Base-by-base conservation (phyloP, 2,329 filamentous ascomycete genomes). In the Epichloe brachyelytri region DNA sequence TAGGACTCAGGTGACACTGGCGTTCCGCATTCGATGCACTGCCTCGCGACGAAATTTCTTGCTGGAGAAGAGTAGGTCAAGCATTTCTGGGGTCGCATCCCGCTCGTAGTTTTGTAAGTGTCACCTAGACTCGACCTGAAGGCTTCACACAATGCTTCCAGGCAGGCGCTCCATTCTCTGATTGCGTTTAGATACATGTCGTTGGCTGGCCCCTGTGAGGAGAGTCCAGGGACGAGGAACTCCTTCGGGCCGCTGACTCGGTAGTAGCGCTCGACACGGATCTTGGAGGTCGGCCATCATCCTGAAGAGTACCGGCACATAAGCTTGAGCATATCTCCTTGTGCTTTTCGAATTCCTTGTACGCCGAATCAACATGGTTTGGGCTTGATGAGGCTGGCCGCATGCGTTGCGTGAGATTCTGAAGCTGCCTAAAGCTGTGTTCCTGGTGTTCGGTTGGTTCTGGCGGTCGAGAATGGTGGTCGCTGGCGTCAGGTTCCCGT, bases 51-150 rank as follows among this genome's bases (percentile, higher is more conserved):
- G 68, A n/a, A 70, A 68, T 1, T 56, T 59, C 49, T 68, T 70
- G 53, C 71, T 71, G 10, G 57, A 60, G 44, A 77, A 70, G 0
- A 77, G 59, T 2, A 62, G 59, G 17, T 74, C 68, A 3, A 73
- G 57, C 60, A 72, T 71, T 30, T 68, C 63, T 6, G 63, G 63
- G 0, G 71, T 72, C 4, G 68, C 68, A 38, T 71, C 66, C 6
- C 65, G 67, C 53, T 75, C 71, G 49, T 73, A 72, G 22, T 61
- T 67, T 66, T 68, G 54, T 77, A 76, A 1, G 71, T 74, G 19
- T 69, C 66, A 2, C 66, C 60, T 1, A 77, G 58, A 41, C 66
- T 71, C n/a, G 56, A 60, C 51, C 64, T 64, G 19, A 75, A 65
- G 3, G 68, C 65, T 7, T 71, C 67, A 5, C 68, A 59, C 41